Evolutionary conservation across 306 rosid genomes (phyloP).

Genomic region (Gillenia trifoliata): DNA sequence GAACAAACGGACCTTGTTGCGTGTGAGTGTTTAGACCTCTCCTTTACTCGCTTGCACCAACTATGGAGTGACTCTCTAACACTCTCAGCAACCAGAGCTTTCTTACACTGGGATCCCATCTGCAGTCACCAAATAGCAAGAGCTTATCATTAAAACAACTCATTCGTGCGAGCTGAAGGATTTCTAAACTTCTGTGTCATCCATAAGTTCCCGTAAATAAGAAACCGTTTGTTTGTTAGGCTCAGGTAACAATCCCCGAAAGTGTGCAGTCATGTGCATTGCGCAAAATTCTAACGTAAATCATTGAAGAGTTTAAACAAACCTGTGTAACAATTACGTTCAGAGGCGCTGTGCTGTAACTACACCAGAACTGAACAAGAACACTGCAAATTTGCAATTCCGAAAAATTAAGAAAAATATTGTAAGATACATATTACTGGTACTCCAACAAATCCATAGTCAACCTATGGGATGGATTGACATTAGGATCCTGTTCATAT

Average conservation of each 20-base stretch:
- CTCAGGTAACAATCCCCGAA: not conserved
- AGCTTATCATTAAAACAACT: not conserved
- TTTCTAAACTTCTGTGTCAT: not conserved
- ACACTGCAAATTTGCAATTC: slow-evolving; percentile 41
- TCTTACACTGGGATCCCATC: slow-evolving; percentile 89
- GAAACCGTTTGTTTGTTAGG: not conserved
- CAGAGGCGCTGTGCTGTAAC: slow-evolving; percentile 92
- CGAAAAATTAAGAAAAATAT: slow-evolving; percentile 2
- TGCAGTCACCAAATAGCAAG: slow-evolving; percentile 18
- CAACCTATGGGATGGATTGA: not conserved
- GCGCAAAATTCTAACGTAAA: not conserved
- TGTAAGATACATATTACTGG: slow-evolving; percentile 1
- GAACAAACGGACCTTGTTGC: slow-evolving; percentile 83
- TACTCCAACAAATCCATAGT: not conserved
- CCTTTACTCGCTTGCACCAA: slow-evolving; percentile 96
- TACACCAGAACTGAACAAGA: slow-evolving; percentile 94
- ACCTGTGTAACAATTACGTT: slow-evolving; percentile 89
- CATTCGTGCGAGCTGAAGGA: not conserved
- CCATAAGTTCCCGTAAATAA: not conserved
- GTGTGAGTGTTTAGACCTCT: slow-evolving; percentile 58
- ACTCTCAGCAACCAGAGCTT: slow-evolving; percentile 80
- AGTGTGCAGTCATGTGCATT: not conserved
- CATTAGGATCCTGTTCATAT: not conserved
- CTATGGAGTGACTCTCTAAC: slow-evolving; percentile 90
- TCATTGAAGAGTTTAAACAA: slow-evolving; percentile 18